Percentiles rank a stretch among this genome's conserved stretches.
Evolutionary conservation across 169 alveolate species (phyloP).

Genomic region (Cryptosporidium parvum): DNA sequence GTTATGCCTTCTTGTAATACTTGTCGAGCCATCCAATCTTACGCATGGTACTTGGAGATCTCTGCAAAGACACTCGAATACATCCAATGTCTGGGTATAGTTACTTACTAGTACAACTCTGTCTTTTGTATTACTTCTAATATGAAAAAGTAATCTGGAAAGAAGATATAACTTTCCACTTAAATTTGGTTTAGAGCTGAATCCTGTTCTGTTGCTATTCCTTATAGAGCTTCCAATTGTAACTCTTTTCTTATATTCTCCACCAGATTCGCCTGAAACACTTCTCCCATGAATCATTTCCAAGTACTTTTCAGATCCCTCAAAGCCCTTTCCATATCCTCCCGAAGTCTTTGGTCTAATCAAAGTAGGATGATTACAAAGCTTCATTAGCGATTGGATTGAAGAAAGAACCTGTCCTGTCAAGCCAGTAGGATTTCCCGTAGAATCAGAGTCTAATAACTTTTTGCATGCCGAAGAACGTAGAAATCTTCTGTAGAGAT

Average conservation of each 20-base stretch:
- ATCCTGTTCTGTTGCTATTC: constrained; percentile 45
- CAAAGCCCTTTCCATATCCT: constrained; percentile 75
- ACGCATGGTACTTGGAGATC: constrained; percentile 87
- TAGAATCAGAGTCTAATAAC: constrained; percentile 77
- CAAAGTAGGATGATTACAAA: constrained; percentile 90
- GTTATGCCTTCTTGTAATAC: constrained; percentile 87
- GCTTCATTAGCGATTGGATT: constrained; percentile 87
- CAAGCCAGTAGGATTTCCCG: constrained; percentile 70
- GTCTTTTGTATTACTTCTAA: constrained; percentile 85
- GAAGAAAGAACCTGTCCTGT: constrained; percentile 83
- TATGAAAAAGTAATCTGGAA: constrained; percentile 81
- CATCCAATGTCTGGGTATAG: constrained; percentile 92
- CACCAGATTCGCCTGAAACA: neutral
- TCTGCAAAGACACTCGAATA: constrained; percentile 88
- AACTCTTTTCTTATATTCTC: constrained; percentile 17
- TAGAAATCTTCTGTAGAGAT: constrained; percentile 83
- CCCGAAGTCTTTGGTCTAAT: constrained; percentile 71
- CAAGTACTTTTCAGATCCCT: constrained; percentile 48
- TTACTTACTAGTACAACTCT: constrained; percentile 91
- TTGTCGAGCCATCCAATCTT: constrained; percentile 91
- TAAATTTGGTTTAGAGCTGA: constrained; percentile 39
- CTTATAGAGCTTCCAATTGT: constrained; percentile 7
- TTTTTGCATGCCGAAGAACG: constrained; percentile 82
- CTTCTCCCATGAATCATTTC: constrained; percentile 61
- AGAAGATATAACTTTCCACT: constrained; percentile 63